A percentile compares a stretch with the other conserved stretches of the same genome.
These are phyloP conservation scores for Parmelia sp. DNA, from an alignment of 495 filamentous ascomycete genomes.

Conservation along the genomic window DNA sequence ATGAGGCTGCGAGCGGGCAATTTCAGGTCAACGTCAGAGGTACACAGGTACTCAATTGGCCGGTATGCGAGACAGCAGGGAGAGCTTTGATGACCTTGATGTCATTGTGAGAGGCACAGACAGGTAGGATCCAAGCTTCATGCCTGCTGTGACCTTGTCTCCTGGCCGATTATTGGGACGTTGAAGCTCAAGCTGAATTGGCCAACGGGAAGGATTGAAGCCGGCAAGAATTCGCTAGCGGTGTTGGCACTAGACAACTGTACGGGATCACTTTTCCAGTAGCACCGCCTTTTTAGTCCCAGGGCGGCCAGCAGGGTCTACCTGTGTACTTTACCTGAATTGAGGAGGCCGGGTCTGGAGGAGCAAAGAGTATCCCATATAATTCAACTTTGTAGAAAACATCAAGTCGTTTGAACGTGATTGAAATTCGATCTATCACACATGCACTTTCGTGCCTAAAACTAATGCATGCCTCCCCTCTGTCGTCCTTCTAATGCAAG, in stretches of 20 bases:
- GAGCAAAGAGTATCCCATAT: accelerated
- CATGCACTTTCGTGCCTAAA: conserved; percentile 19
- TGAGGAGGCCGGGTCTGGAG: too few species aligned
- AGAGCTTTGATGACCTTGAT: too few species aligned
- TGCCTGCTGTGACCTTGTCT: not conserved
- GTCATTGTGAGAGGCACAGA: not conserved
- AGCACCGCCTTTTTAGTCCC: too few species aligned
- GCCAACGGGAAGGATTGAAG: not conserved
- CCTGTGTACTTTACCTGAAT: not conserved
- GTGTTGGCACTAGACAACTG: too few species aligned
- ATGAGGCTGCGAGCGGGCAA: not conserved
- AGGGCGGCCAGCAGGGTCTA: not conserved
- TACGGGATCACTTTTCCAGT: too few species aligned
- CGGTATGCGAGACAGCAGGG: not conserved
- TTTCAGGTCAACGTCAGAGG: not conserved
- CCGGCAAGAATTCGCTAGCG: not conserved
- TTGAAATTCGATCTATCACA: conserved; percentile 9
- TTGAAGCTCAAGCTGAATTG: not conserved
- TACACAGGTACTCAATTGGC: not conserved
- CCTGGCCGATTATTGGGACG: not conserved
- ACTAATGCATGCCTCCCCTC: conserved; percentile 3
- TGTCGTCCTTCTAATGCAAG: conserved; percentile 9
- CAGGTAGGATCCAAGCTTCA: not conserved
- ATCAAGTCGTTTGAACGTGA: not conserved
- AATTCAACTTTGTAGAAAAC: not conserved